Conservation (phyloP, 768 basidiomycete genomes). For the Boletus rubescentipes region DNA sequence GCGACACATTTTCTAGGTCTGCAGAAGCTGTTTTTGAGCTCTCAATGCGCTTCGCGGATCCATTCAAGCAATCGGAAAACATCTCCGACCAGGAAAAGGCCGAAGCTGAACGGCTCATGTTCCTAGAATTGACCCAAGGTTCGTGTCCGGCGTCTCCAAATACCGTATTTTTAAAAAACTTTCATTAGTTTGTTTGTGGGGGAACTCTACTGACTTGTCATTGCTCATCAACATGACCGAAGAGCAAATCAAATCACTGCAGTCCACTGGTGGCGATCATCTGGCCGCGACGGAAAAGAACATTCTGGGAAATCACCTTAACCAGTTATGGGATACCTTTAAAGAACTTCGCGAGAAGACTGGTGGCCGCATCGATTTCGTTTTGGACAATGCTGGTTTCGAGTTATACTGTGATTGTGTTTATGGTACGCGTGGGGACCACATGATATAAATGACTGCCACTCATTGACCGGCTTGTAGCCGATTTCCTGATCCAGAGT, state of each 20-base stretch:
- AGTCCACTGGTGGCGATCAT: conserved; percentile 94
- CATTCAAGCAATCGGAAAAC: conserved; percentile 61
- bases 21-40: conserved; percentile 91
- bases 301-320: conserved; percentile 84
- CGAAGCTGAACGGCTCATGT: conserved; percentile 82
- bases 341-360: conserved; percentile 67
- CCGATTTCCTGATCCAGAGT: conserved; percentile 91
- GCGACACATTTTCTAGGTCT: conserved; percentile 94
- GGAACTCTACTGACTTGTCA: conserved; percentile 94
- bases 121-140: conserved; percentile 92
- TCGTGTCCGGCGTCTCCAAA: conserved; percentile 15
- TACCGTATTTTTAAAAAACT: not conserved
- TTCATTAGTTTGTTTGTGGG: conserved; percentile 86
- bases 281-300: conserved; percentile 96
- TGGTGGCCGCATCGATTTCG: conserved; percentile 75
- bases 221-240: conserved; percentile 97
- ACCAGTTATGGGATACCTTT: conserved; percentile 70
- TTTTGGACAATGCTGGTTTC: conserved; percentile 82
- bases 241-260: conserved; percentile 94
- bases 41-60: conserved; percentile 87
- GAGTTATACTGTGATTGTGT: conserved; percentile 88
- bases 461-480: conserved; percentile 38
- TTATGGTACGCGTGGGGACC: conserved; percentile 54
- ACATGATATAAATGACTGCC: not conserved
- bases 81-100: conserved; percentile 50